phyloP scores from a whole-genome alignment of 1,139 yeast species.

The Scheffersomyces quercinus region DNA sequence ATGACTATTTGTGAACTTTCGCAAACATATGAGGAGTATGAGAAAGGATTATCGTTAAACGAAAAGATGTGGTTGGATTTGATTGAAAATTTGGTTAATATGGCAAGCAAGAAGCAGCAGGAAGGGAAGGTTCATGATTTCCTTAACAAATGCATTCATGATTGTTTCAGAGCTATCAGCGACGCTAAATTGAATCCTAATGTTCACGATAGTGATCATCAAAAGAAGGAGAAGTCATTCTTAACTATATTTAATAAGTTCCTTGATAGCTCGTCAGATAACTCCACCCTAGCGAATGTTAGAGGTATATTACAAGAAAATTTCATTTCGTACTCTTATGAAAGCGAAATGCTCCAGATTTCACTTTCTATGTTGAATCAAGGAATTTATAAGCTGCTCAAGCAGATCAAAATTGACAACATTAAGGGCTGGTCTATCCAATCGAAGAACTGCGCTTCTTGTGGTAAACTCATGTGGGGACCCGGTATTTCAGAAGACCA shows the following conservation, averaged over 20 bases:
- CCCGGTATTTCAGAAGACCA: slow-evolving; percentile 45
- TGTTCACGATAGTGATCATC: slow-evolving; percentile 13
- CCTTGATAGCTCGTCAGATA: slow-evolving; percentile 35
- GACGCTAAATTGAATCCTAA: slow-evolving; percentile 35
- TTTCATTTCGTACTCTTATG: slow-evolving; percentile 64
- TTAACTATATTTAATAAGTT: slow-evolving; percentile 52
- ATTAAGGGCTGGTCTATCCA: slow-evolving; percentile 62
- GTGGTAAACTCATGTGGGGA: slow-evolving; percentile 71
- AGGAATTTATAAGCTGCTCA: slow-evolving; percentile 50
- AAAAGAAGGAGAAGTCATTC: slow-evolving; percentile 37
- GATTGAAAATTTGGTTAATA: slow-evolving; percentile 28
- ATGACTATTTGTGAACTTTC: slow-evolving; percentile 34
- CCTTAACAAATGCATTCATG: slow-evolving; percentile 49
- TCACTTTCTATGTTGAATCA: slow-evolving; percentile 55
- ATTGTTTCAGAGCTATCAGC: slow-evolving; percentile 51
- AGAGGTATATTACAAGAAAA: slow-evolving; percentile 62
- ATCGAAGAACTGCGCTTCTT: slow-evolving; percentile 62
- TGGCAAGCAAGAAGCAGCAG: slow-evolving; percentile 19
- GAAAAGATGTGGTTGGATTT: slow-evolving; percentile 43
- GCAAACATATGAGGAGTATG: slow-evolving; percentile 12
- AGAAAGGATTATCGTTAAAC: slow-evolving; percentile 24
- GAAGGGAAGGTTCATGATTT: slow-evolving; percentile 19
- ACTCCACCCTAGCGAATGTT: slow-evolving; percentile 58
- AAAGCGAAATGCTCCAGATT: slow-evolving; percentile 55
- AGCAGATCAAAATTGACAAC: slow-evolving; percentile 37